Evolutionary conservation across 306 rosid genomes (phyloP).

Genomic region (Lablab purpureus): DNA sequence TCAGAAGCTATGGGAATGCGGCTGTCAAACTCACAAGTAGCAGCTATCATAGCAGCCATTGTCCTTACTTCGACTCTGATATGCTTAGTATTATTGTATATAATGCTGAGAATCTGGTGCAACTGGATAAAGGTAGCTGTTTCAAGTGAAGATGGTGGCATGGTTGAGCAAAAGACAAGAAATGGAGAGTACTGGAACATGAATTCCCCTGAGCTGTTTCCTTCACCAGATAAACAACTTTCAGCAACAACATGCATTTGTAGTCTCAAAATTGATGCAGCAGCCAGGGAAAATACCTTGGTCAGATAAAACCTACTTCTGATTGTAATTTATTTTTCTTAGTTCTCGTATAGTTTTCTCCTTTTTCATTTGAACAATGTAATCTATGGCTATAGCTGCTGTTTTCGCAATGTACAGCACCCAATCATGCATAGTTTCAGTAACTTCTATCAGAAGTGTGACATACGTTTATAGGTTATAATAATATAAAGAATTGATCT

Average conservation of each 20-base stretch:
- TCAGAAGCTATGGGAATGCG: constrained; percentile 45
- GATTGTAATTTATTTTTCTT: background rate
- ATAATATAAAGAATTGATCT: background rate
- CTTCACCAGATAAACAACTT: constrained; percentile 56
- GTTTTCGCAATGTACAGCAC: background rate
- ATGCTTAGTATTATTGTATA: constrained; percentile 66
- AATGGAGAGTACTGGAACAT: constrained; percentile 73
- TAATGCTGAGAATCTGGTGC: constrained; percentile 82
- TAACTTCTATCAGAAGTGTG: background rate
- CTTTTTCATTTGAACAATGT: background rate
- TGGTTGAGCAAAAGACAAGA: constrained; percentile 48
- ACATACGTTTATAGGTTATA: background rate
- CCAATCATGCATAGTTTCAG: background rate
- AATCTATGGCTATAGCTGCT: background rate
- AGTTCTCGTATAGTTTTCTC: constrained; percentile 2
- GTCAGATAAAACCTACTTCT: background rate
- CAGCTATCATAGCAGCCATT: constrained; percentile 70
- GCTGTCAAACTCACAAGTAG: constrained; percentile 63
- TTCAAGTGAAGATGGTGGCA: constrained; percentile 57
- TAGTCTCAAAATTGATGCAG: constrained; percentile 53
- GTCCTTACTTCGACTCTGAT: constrained; percentile 66
- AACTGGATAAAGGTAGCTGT: constrained; percentile 71
- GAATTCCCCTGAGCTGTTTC: constrained; percentile 50
- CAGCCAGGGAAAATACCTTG: constrained; percentile 37
- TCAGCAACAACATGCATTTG: constrained; percentile 55